Evolutionary conservation across 2,329 filamentous ascomycete species (phyloP).

Genomic region (Teratosphaeriaceae sp.): DNA sequence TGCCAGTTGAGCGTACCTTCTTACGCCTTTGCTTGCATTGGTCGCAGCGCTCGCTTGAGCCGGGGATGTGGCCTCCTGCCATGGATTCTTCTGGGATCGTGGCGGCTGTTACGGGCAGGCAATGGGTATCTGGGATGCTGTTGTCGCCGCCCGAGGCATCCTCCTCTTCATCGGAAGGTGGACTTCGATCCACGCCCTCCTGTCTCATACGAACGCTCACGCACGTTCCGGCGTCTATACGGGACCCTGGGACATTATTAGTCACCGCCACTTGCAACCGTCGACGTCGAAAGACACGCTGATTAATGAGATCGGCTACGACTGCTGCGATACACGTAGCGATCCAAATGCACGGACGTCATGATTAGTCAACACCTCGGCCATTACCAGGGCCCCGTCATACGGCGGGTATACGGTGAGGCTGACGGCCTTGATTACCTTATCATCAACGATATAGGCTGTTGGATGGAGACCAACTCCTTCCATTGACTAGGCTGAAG

Average conservation of each 20-base stretch:
- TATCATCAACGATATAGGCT: too few species aligned
- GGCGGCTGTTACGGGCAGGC: background rate
- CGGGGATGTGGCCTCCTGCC: background rate
- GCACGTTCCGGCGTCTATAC: background rate
- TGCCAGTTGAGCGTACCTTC: background rate
- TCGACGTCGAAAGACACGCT: background rate
- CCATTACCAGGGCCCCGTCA: background rate
- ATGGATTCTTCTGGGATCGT: too few species aligned
- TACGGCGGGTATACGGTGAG: background rate
- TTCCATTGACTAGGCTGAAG: too few species aligned
- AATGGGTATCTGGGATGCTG: background rate
- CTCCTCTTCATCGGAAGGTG: background rate
- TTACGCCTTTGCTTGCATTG: background rate
- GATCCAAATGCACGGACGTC: background rate
- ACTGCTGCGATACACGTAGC: background rate
- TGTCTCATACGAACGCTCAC: background rate
- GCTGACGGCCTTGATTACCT: background rate
- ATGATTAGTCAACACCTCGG: background rate
- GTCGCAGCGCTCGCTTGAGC: background rate
- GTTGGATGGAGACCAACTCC: too few species aligned
- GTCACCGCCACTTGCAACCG: background rate
- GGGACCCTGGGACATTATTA: background rate
- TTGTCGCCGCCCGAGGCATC: background rate
- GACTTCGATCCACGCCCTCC: background rate
- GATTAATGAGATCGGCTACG: background rate